Percentiles rank a stretch among this genome's conserved stretches.
Evolutionary conservation across 371 early-diverging fungal species (phyloP).

Genomic region (Mortierella sp.): DNA sequence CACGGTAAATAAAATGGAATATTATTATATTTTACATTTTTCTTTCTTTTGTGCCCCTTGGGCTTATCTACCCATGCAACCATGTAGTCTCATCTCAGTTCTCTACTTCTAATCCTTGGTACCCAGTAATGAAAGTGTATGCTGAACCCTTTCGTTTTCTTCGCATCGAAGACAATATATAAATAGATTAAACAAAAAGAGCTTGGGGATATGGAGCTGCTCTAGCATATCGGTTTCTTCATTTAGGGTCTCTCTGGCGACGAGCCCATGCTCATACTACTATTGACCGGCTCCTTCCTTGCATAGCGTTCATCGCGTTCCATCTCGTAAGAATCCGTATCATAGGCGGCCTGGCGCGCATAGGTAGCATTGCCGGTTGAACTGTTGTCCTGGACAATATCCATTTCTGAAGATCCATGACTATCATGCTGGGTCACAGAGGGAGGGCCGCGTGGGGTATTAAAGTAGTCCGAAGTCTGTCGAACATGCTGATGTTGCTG

Average conservation of each 20-base stretch:
- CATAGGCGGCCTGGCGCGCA: background rate
- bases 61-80: no score
- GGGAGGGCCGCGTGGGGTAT: conserved; percentile 3
- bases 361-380: no score
- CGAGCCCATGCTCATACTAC: no score
- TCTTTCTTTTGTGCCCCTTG: no score
- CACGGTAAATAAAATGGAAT: no score
- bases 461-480: conserved; percentile 27
- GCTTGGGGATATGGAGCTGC: background rate
- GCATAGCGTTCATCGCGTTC: conserved; percentile 6
- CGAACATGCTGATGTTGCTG: conserved; percentile 9
- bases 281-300: background rate
- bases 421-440: background rate
- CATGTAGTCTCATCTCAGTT: no score
- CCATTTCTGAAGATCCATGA: conserved; percentile 39
- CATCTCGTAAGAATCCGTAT: conserved; percentile 7
- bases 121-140: no score
- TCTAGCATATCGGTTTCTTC: background rate
- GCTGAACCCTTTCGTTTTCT: no score
- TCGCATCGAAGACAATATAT: background rate
- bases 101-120: no score
- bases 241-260: no score
- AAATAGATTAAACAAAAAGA: background rate
- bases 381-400: conserved; percentile 31
- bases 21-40: no score